Evolutionary conservation across 306 rosid genomes (phyloP).

Genomic region (Calophaca sinica): DNA sequence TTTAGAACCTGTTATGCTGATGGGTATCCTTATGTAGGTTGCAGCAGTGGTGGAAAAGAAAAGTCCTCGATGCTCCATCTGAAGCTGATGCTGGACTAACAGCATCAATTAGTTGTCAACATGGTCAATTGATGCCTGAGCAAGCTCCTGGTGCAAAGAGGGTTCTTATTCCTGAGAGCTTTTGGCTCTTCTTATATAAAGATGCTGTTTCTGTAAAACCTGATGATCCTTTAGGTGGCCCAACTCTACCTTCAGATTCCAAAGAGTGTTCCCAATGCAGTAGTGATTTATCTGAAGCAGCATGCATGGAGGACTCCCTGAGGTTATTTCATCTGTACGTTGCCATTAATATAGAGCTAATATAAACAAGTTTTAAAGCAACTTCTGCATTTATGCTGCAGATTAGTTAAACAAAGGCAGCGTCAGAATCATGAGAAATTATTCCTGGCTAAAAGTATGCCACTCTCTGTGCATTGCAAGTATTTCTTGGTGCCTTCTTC

Average conservation of each 20-base stretch:
- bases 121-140: constrained; percentile 87
- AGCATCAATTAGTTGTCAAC: constrained; percentile 78
- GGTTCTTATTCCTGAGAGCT: constrained; percentile 81
- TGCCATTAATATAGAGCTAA: constrained; percentile 36
- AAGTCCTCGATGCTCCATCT: constrained; percentile 92
- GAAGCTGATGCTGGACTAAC: constrained; percentile 94
- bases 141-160: constrained; percentile 91
- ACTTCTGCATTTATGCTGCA: constrained; percentile 54
- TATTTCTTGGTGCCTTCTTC: constrained; percentile 85
- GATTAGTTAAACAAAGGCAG: constrained; percentile 78
- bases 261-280: constrained; percentile 75
- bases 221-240: constrained; percentile 71
- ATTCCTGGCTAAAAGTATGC: constrained; percentile 68
- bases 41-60: constrained; percentile 96
- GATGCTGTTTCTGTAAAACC: constrained; percentile 77
- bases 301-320: constrained; percentile 87
- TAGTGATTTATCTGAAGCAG: constrained; percentile 86
- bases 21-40: constrained; percentile 62
- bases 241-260: constrained; percentile 66
- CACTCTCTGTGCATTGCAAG: constrained; percentile 72
- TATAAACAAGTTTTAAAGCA: constrained; percentile 40
- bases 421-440: constrained; percentile 92
- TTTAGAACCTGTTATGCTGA: constrained; percentile 33
- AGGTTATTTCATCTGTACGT: constrained; percentile 59
- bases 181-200: constrained; percentile 83